Conservation (phyloP, 2,329 filamentous ascomycete species). For the Niveomyces coronatus region DNA sequence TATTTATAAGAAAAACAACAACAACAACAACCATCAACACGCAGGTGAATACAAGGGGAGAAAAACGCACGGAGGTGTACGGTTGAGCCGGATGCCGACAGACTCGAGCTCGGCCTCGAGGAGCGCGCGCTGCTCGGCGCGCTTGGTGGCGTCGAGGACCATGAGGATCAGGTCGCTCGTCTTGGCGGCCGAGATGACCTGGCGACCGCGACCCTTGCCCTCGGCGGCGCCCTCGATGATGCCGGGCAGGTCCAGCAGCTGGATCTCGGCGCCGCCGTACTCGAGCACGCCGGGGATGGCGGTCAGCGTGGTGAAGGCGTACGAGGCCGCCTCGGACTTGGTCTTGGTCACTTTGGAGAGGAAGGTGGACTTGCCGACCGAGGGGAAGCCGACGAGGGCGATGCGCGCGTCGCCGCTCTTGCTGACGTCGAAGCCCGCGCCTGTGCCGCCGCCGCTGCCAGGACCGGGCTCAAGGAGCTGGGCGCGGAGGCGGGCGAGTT, state of each 20-base stretch:
- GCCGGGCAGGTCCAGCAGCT: conserved; percentile 92
- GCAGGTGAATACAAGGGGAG: neutral
- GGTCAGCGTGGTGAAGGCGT: conserved; percentile 94
- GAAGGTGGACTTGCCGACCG: conserved; percentile 97
- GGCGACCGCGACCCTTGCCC: conserved; percentile 87
- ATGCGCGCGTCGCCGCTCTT: conserved; percentile 96
- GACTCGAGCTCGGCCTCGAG: conserved; percentile 90
- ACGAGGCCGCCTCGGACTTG: conserved; percentile 88
- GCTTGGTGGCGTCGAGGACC: conserved; percentile 94
- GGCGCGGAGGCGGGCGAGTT: conserved; percentile 87
- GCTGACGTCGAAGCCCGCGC: conserved; percentile 83
- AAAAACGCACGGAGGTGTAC: conserved; percentile 66
- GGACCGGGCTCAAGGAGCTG: conserved; percentile 86
- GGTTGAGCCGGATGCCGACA: conserved; percentile 87
- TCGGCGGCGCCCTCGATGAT: conserved; percentile 97
- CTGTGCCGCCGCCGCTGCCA: conserved; percentile 66
- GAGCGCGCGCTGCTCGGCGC: conserved; percentile 80
- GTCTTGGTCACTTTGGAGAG: conserved; percentile 99
- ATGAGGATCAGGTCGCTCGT: conserved; percentile 96
- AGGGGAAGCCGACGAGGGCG: conserved; percentile 95
- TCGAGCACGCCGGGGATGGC: conserved; percentile 95
- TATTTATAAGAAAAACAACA: neutral
- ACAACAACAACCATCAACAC: too few relatives aligned
- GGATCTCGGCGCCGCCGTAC: conserved; percentile 96
- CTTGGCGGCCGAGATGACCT: conserved; percentile 97